Base-by-base conservation (phyloP, 2,329 filamentous ascomycete species). In the Lithohypha guttulata region DNA sequence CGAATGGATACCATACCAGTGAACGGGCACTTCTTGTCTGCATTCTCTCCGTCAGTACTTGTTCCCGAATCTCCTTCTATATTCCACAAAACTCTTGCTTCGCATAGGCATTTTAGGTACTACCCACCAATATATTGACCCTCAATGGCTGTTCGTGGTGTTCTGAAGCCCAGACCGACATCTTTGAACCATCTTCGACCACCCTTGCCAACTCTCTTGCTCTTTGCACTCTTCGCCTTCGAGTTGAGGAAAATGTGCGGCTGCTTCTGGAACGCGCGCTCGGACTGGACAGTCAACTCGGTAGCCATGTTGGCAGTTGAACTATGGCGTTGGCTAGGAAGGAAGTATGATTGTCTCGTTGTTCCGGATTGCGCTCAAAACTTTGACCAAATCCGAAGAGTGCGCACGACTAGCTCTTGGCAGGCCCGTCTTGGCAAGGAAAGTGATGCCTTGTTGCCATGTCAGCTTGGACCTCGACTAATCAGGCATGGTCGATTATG, bases 1-100 rank as follows among this genome's bases (percentile, higher is more conserved):
- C 91, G 91, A 77, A 98, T 98, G 55, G 91, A 96, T 68, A 98
- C 87, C 68, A 89, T 77, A 68, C 93, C 93, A 59, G 86, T 94
- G 82, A 98, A 98, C 57, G 91, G 91, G 83, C 91, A 98, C 79
- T 98, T 98, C 85, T 98, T 98, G 82, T 98, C 91, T 94, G 63
- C 60, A 51, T 45, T 44, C 32, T 44, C 11, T 26, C 25, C 17
- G 21, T 34, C 29, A 40, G 37, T 15, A 21, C 8, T 18, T 34
- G 30, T 18, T 21, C 37, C n/a, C n/a, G n/a, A n/a, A n/a, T 8
- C 19, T 18, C 23, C 29, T n/a, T 19, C 6, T 17, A 10, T 6
- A 19, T 20, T 40, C 21, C 18, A 8, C n/a, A 33, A 21, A 6
- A 21, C 17, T 11, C 17, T 26, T 19, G 14, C 25, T 30, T 8